A percentile compares a stretch with the other conserved stretches of the same genome.
Conservation (phyloP, 2,329 filamentous ascomycete genomes). For the Blastomyces silverae region DNA sequence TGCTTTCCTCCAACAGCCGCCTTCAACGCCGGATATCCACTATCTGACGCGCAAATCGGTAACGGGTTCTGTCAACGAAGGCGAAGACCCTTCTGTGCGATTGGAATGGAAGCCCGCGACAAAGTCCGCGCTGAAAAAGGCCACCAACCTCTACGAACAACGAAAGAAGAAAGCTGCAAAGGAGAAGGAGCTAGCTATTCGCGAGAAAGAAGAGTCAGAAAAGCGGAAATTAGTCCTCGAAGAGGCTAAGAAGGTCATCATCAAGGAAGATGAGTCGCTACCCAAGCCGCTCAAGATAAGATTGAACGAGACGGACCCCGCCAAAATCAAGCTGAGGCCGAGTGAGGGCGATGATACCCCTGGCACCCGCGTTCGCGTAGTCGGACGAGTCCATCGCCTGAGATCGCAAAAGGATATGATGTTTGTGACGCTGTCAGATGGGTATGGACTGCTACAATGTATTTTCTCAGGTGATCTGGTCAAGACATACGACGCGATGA, state of each 20-base stretch:
- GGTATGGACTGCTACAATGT: conserved; percentile 79
- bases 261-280: conserved; percentile 63
- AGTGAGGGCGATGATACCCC: conserved; percentile 44
- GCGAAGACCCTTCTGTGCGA: conserved; percentile 57
- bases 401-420: conserved; percentile 75
- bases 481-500: conserved; percentile 86
- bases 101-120: conserved; percentile 73
- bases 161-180: conserved; percentile 81
- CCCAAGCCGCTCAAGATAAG: conserved; percentile 69
- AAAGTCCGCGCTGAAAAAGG: conserved; percentile 82
- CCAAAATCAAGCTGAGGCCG: conserved; percentile 50
- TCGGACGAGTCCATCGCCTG: conserved; percentile 75
- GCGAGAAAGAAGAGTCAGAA: conserved; percentile 65
- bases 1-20: conserved; percentile 66
- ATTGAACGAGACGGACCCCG: conserved; percentile 62
- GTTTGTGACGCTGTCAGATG: conserved; percentile 80
- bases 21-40: conserved; percentile 47
- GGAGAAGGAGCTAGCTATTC: conserved; percentile 63
- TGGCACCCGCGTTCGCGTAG: conserved; percentile 70
- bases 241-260: conserved; percentile 70
- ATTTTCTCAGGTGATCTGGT: conserved; percentile 73
- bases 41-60: conserved; percentile 65
- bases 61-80: conserved; percentile 53
- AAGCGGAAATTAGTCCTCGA: conserved; percentile 66
- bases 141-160: conserved; percentile 63